These are phyloP conservation scores for Hylodesmum podocarpum DNA, from an alignment of 306 rosid species.

Conservation along the genomic window DNA sequence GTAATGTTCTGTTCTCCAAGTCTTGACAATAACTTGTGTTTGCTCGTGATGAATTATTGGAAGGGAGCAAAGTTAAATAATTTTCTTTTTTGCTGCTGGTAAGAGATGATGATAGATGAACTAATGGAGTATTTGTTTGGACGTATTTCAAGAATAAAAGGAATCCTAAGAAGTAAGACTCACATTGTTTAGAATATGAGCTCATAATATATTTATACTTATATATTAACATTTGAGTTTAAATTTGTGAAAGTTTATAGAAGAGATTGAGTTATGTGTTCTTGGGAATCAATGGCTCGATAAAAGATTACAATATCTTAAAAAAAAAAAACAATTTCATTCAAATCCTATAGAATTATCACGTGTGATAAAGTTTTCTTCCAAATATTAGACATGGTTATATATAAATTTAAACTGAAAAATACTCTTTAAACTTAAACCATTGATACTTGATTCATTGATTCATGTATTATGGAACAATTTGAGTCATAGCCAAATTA, in stretches of 20 bases:
- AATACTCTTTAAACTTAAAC: no score
- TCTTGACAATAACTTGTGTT: neutral
- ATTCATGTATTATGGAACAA: no score
- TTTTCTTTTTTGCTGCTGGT: neutral
- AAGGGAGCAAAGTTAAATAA: neutral
- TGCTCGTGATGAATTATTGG: conserved; percentile 2
- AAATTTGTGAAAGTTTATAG: neutral
- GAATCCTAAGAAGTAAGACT: neutral
- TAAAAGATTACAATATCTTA: no score
- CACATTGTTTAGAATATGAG: neutral
- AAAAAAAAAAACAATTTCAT: no score
- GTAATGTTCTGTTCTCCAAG: neutral
- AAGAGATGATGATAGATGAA: neutral
- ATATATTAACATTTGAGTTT: neutral
- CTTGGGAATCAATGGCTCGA: no score
- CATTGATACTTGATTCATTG: no score
- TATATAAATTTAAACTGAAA: no score
- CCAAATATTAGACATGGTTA: no score
- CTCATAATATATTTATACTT: neutral
- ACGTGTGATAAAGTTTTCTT: no score
- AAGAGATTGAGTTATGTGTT: neutral
- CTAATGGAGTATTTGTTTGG: neutral
- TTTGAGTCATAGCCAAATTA: neutral
- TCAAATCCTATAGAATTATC: no score
- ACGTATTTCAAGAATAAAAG: neutral